Conservation (phyloP, 148 eudicot genomes). For the Dianthus caryophyllus region DNA sequence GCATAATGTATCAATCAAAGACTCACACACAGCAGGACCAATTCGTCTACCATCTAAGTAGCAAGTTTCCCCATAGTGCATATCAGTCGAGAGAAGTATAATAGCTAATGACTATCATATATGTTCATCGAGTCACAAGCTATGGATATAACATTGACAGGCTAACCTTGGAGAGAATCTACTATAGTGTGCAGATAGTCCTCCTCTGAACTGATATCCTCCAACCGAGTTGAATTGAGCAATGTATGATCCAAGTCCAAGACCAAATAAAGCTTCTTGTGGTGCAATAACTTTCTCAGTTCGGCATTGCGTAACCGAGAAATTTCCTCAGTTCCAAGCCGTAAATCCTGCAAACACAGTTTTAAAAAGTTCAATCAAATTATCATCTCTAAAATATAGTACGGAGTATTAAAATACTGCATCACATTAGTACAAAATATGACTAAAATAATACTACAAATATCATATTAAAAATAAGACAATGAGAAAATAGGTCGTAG, state of each 20-base stretch:
- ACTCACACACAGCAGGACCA: not conserved
- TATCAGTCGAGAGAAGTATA: not conserved
- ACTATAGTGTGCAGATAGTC: slow-evolving; percentile 44
- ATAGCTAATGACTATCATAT: too few relatives aligned
- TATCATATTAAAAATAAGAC: not conserved
- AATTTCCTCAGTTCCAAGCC: slow-evolving; percentile 61
- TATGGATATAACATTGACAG: slow-evolving; percentile 4
- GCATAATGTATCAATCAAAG: not conserved
- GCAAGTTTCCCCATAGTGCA: not conserved
- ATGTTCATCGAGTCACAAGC: not conserved
- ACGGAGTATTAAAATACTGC: too few relatives aligned
- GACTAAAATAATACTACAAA: not conserved
- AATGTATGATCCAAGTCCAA: slow-evolving; percentile 93
- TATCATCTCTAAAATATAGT: too few relatives aligned
- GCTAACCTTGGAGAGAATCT: slow-evolving; percentile 65
- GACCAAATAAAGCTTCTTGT: slow-evolving; percentile 70
- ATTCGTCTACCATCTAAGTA: not conserved
- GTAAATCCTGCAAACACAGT: slow-evolving; percentile 47
- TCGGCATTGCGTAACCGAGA: slow-evolving; percentile 66
- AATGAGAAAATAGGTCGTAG: too few relatives aligned
- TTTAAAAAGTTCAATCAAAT: not conserved
- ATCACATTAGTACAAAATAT: too few relatives aligned
- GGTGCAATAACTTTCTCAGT: slow-evolving; percentile 46
- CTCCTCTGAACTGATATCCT: slow-evolving; percentile 59
- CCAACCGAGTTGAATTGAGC: slow-evolving; percentile 71